Conservation (phyloP, 768 basidiomycete species). For the Coprinopsis sp. region DNA sequence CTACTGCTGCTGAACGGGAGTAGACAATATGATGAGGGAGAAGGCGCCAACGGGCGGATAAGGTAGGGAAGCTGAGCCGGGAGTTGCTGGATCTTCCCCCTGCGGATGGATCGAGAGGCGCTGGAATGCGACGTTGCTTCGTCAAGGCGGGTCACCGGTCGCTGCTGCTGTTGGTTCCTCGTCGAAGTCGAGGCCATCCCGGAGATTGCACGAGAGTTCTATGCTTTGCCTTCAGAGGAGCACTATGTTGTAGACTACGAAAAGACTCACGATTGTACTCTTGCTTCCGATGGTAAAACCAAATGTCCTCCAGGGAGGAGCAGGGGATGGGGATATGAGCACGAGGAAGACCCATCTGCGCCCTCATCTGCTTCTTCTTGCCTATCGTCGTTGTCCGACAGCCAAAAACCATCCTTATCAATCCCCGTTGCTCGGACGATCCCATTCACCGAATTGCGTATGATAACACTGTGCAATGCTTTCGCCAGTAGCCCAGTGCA, state of each 20-base stretch:
- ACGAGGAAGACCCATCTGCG: constrained; percentile 7
- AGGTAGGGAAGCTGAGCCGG: no score
- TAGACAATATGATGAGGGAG: no score
- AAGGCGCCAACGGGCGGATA: no score
- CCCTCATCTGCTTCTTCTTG: no score
- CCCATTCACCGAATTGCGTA: no score
- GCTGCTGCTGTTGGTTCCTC: background rate
- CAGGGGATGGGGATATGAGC: no score
- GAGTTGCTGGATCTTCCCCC: constrained; percentile 3
- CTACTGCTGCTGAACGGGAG: constrained; percentile 11
- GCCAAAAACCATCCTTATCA: no score
- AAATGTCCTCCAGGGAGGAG: constrained; percentile 7
- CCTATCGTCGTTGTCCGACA: no score
- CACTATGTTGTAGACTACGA: background rate
- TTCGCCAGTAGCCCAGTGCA: no score
- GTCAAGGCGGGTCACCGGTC: no score
- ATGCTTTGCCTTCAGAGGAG: background rate
- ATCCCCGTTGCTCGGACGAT: no score
- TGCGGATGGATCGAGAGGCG: background rate
- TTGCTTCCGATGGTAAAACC: constrained; percentile 3
- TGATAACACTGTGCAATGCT: no score
- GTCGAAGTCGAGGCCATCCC: background rate
- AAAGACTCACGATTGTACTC: constrained; percentile 5
- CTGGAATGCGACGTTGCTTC: background rate
- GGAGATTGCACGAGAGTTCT: background rate